Conservation (phyloP, 352 stramenopile species). For the Pythium guiyangense region DNA sequence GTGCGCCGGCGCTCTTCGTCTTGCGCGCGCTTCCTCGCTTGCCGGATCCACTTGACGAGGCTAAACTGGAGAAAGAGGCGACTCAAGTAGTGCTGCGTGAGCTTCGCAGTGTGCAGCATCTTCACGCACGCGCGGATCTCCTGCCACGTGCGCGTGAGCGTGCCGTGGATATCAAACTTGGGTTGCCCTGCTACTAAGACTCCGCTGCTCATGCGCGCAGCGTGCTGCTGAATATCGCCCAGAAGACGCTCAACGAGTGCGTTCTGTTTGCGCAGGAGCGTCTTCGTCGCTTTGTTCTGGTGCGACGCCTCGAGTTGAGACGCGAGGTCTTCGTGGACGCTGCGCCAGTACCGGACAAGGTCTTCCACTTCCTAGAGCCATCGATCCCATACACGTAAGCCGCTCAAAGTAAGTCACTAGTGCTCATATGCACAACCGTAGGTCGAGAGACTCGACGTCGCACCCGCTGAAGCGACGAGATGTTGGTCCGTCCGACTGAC, state of each 20-base stretch:
- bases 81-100: constrained; percentile 67
- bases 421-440: background rate
- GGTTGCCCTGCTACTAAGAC: constrained; percentile 6
- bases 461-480: constrained; percentile 39
- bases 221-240: constrained; percentile 23
- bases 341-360: constrained; percentile 53
- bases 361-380: constrained; percentile 52
- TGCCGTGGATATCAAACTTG: constrained; percentile 7
- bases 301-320: constrained; percentile 52
- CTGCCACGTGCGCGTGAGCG: constrained; percentile 36
- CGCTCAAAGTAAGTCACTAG: background rate
- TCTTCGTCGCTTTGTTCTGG: constrained; percentile 61
- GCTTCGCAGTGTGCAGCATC: constrained; percentile 57
- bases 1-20: constrained; percentile 21
- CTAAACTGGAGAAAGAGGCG: constrained; percentile 55
- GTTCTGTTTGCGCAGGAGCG: constrained; percentile 47
- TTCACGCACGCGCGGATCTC: constrained; percentile 60
- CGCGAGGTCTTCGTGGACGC: constrained; percentile 39
- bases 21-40: constrained; percentile 33
- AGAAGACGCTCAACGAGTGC: constrained; percentile 53
- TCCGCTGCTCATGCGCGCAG: background rate
- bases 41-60: constrained; percentile 51
- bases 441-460: background rate
- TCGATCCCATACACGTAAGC: background rate
- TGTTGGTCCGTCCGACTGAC: constrained; percentile 48